phyloP scores from a whole-genome alignment of 139 green algal species.

The Chlorella sp. region DNA sequence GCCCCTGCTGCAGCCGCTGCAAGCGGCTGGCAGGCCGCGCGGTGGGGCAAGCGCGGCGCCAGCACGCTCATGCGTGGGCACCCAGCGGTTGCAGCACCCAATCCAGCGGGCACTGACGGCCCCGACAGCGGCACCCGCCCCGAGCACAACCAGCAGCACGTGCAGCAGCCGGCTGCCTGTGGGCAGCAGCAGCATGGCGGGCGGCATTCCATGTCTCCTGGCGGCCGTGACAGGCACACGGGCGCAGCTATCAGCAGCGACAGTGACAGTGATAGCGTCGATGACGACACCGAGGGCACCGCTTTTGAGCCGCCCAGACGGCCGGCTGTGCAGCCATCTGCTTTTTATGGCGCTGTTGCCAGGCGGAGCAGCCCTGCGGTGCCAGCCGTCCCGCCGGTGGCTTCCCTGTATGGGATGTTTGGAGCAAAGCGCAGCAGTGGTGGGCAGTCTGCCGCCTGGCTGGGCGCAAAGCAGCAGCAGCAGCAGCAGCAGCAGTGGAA shows the following conservation, averaged over 20 bases:
- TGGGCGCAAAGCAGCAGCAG: neutral
- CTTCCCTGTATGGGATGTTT: conserved; percentile 22
- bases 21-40: neutral
- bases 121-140: neutral
- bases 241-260: neutral
- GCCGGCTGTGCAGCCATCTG: neutral
- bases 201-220: neutral
- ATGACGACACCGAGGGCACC: neutral
- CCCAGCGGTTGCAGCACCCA: neutral
- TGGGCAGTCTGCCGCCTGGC: neutral
- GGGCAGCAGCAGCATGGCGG: neutral
- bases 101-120: neutral
- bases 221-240: neutral
- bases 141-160: neutral
- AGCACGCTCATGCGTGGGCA: neutral
- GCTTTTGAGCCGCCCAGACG: neutral
- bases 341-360: conserved; percentile 5
- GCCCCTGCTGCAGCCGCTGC: neutral
- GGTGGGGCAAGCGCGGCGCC: neutral
- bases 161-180: neutral
- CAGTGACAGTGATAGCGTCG: neutral
- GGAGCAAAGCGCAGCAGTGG: conserved; percentile 3
- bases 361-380: neutral
- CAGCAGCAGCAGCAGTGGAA: neutral
- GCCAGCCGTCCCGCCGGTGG: neutral